Base-by-base conservation (phyloP, 108 stramenopile genomes). In the Stephanodiscus minutulus region DNA sequence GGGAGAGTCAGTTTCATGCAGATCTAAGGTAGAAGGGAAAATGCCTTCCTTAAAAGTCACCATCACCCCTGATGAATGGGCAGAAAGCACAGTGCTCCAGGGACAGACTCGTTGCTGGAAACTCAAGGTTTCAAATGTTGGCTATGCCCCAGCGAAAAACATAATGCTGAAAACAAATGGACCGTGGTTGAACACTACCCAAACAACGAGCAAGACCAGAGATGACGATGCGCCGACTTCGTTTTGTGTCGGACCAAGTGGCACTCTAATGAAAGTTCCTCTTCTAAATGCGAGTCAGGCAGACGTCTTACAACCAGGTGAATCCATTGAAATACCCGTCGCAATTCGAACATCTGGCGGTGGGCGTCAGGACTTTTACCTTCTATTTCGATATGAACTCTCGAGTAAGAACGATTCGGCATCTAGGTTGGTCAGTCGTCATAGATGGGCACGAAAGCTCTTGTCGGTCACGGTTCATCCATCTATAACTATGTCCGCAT, bases 81-180 rank as follows among this genome's bases (percentile, higher is more conserved):
- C 64, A 24, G 65, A 61, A 60, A 64, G 61, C 27, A 65, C 66
- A 36, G 64, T 86, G 43, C 62, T 94, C 12, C 86, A 91, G 54
- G 93, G 93, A 6, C 87, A 94, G 64, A 83, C 88, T 7, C 85
- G 88, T 60, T 41, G 48, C 27, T 94, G 93, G 93, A 91, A 64
- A 36, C 76, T 94, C 27, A 89, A 84, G 53, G 17, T 94, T 31
- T 68, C 85, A 8, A 94, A 94, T 70, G 70, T 89, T 63, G 93
- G 93, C 25, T 87, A 85, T 29, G 93, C 93, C 7, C 84, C 90
- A 15, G 93, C 93, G 8, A 70, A 72, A 6, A 77, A 79, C 27
- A 59, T 90, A 10, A 65, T 73, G 61, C 71, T 94, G 20, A 94
- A 94, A 72, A 92, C 91, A 29, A 92, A 91, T 75, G 60, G 86